Evolutionary conservation across 805 yeast species (phyloP).

Genomic region (Ogataea neopini): DNA sequence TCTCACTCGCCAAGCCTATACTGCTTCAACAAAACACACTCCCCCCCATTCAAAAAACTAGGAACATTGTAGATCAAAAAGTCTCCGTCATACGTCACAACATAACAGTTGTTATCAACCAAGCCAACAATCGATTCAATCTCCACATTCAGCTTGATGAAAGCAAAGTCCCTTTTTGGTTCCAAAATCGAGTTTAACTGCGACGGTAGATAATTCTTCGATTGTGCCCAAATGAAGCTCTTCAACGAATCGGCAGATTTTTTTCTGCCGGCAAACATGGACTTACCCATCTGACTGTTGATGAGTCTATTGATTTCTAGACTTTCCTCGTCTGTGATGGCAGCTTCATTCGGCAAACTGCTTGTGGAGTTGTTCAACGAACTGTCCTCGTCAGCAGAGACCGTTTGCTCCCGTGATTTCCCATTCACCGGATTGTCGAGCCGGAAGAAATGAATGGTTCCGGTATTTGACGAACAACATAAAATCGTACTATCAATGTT

Average conservation of each 20-base stretch:
- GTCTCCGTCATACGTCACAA: slow-evolving; percentile 79
- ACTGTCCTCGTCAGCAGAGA: slow-evolving; percentile 8
- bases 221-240: slow-evolving; percentile 29
- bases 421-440: slow-evolving; percentile 13
- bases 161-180: slow-evolving; percentile 91
- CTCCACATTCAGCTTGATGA: slow-evolving; percentile 56
- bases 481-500: slow-evolving; percentile 67
- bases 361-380: slow-evolving; percentile 5
- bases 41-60: slow-evolving; percentile 54
- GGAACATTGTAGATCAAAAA: slow-evolving; percentile 81
- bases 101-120: slow-evolving; percentile 50
- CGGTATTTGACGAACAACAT: slow-evolving; percentile 85
- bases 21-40: slow-evolving; percentile 63
- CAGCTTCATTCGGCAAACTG: slow-evolving; percentile 24
- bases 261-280: slow-evolving; percentile 15
- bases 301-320: slow-evolving; percentile 34
- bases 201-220: slow-evolving; percentile 60
- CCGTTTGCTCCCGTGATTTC: neutral
- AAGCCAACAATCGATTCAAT: slow-evolving; percentile 33
- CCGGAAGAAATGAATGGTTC: slow-evolving; percentile 85
- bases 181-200: slow-evolving; percentile 81
- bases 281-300: slow-evolving; percentile 17
- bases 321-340: slow-evolving; percentile 29
- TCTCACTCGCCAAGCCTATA: slow-evolving; percentile 16
- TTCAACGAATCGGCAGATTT: slow-evolving; percentile 29